Evolutionary conservation across 139 green algal species (phyloP), one percentile per base, ranked within the genome.

Genomic region (Picochlorum sp.): DNA sequence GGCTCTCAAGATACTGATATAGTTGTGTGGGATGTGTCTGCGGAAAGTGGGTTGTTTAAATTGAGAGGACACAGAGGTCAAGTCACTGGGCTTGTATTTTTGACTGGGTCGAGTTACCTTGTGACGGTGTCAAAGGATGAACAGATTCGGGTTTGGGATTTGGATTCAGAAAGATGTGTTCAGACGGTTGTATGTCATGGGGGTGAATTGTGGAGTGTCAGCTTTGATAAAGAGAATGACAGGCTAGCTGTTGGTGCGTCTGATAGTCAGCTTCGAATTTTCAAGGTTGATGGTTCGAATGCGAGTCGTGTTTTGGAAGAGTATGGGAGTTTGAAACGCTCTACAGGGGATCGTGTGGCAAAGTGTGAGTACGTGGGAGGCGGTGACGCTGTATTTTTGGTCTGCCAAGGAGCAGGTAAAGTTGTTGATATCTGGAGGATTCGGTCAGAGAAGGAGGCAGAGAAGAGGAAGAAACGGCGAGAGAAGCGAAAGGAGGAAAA

Each of bases 11-110:
- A 99, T 82, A 95, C 90, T 9, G 82, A 95, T 54, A 60, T 97
- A n/a, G 83, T 97, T 10, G 66, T 99, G 52, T 99, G 94, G 94
- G 94, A 99, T 62, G 81, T 95, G 51, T 80, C 82, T 15, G 87
- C 65, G 0, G 92, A 97, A 77, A 65, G 78, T 28, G 93, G 93
- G 8, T 69, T 98, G 45, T 92, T 77, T 73, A 79, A 89, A 18
- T 82, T 99, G 47, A 73, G 78, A 8, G 92, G 89, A 9, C 94
- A 99, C 80, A 83, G 75, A n/a, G 88, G 86, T 41, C 79, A 95
- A 65, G 76, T 96, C 59, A 95, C 89, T 18, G 86, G 88, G 65
- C 31, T 92, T 50, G 78, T 52, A 1, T 88, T 85, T 60, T n/a
- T 88, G 45, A 60, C 73, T 26, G 30, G 57, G 13, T 58, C 15